Base-by-base conservation (phyloP, 2,329 filamentous ascomycete species). In the Aspergillus sp. region DNA sequence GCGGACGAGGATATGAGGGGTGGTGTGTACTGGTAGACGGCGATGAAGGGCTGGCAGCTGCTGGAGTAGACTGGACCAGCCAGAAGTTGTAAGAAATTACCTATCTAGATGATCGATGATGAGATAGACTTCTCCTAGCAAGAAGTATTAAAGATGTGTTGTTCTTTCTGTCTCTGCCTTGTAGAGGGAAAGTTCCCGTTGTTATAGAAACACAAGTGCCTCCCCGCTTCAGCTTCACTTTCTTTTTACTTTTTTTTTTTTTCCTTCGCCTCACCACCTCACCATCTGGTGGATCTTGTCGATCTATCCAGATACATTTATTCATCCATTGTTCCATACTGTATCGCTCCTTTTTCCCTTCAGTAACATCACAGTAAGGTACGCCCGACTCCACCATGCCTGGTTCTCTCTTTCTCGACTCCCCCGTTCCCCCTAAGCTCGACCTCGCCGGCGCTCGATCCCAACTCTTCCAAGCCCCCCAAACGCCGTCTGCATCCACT, bases 1-100 rank as follows among this genome's bases (percentile, higher is more conserved):
- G 83, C 27, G 82, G 83, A 27, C 60, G 68, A 27, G 86, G 86
- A 6, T 67, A 71, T 39, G 86, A 90, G 59, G 89, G 89, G 1
- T 94, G 88, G 86, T 95, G 89, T 67, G 85, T 95, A 26, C 73
- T 95, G 36, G 87, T 94, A 8, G 88, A 95, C 65, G 89, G 89
- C 0, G 86, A 90, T 32, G 75, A 70, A 34, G 66, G 63, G 38
- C 54, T 73, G 47, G 54, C 56, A 73, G 82, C 48, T 74, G 88
- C 62, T 65, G 88, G 57, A 72, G 86, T 68, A 33, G 49, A 63
- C 37, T 70, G 70, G 66, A 64, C 63, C 26, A 62, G 58, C 42
- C 69, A 72, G 54, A 66, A 64, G 53, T 51, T 72, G 53, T 72
- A 55, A 42, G 19, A 19, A 19, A 19, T 19, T 19, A 19, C 19